These are phyloP conservation scores for Erodium maritimum DNA, from an alignment of 345 rosid genomes.

Conservation along the genomic window DNA sequence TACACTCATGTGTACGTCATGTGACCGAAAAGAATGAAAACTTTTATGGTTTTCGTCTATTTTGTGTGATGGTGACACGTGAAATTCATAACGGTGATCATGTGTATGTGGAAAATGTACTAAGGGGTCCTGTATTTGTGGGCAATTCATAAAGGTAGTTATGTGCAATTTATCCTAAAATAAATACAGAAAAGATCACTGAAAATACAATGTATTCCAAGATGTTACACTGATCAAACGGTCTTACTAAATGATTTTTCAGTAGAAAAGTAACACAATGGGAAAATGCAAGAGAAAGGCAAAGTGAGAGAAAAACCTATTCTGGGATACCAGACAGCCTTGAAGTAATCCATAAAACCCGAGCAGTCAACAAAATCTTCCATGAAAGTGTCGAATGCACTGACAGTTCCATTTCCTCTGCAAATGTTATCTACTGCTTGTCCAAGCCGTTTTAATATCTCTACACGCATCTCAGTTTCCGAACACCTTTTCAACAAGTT, in stretches of 20 bases:
- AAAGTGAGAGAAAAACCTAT: constrained; percentile 29
- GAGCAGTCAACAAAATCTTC: constrained; percentile 48
- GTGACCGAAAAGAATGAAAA: too few species aligned
- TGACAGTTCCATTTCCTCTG: constrained; percentile 39
- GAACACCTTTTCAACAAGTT: constrained; percentile 70
- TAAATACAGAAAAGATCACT: too few species aligned
- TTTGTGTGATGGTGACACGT: too few species aligned
- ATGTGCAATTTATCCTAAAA: too few species aligned
- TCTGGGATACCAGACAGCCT: constrained; percentile 74
- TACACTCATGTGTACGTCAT: too few species aligned
- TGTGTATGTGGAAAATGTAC: too few species aligned
- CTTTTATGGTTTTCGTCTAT: too few species aligned
- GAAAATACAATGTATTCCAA: too few species aligned
- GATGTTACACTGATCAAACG: background rate
- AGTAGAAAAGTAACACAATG: constrained; percentile 1
- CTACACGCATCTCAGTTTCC: constrained; percentile 41
- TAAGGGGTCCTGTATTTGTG: too few species aligned
- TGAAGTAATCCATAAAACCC: constrained; percentile 74
- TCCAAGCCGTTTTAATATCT: constrained; percentile 55
- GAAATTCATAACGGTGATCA: too few species aligned
- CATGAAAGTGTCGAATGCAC: constrained; percentile 41
- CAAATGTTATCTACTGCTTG: constrained; percentile 50
- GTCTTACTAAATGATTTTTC: background rate
- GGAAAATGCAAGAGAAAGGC: constrained; percentile 1
- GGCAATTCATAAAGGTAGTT: too few species aligned